A percentile compares a stretch with the other conserved stretches of the same genome.
These are phyloP conservation scores for Hordeum pubiflorum DNA, from an alignment of 202 grass and related monocot species.

Conservation along the genomic window DNA sequence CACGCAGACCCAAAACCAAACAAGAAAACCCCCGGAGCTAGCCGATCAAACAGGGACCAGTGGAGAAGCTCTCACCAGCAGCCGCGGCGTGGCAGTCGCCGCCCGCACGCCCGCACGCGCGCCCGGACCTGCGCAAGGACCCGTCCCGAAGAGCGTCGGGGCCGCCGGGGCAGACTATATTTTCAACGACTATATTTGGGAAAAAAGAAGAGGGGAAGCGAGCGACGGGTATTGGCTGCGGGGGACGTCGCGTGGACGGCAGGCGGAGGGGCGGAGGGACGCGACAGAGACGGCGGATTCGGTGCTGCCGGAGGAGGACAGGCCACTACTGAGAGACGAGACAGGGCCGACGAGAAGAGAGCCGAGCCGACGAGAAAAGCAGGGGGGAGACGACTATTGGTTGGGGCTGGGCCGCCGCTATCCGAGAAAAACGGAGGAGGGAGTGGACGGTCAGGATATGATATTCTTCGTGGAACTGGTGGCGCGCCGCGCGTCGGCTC, in stretches of 20 bases:
- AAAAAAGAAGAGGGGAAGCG: background rate
- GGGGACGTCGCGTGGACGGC: conserved; percentile 30
- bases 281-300: background rate
- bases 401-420: no score
- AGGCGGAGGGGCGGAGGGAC: background rate
- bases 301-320: background rate
- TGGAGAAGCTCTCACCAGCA: background rate
- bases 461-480: no score
- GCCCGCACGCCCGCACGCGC: no score
- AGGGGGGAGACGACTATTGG: no score
- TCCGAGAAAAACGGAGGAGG: no score
- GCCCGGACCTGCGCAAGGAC: background rate
- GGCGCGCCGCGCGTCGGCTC: no score
- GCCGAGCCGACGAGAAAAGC: background rate
- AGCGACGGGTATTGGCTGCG: background rate
- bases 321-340: background rate
- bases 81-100: no score
- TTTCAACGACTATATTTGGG: background rate
- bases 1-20: background rate
- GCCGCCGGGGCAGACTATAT: background rate
- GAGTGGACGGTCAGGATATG: no score
- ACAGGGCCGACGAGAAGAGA: background rate
- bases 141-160: background rate
- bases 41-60: background rate
- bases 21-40: background rate